Evolutionary conservation across 1,139 yeast genomes (phyloP), one percentile per base, ranked within the genome.

Genomic region (Nakaseomyces sp.): DNA sequence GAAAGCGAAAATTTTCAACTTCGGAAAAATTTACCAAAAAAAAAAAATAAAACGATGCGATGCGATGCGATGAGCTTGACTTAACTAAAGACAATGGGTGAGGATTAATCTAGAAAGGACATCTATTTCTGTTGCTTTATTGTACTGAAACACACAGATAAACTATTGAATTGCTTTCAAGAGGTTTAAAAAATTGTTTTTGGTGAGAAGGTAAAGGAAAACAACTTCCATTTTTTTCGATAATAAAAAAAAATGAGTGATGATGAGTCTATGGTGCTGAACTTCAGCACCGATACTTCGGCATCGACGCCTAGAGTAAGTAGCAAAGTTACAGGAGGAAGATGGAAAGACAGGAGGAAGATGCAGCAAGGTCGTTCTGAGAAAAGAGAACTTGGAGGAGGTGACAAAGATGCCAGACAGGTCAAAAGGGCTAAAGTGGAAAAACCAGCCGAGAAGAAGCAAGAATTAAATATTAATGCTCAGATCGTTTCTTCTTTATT

Each of bases 401-500:
- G 31, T 12, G 41, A 40, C 16, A 24, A 43, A 22, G 43, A 43
- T 8, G 13, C 15, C 28, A 15, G 15, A 28, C 44, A 40, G 22
- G 44, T 42, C 25, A 38, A 29, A 8, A 29, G 26, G 31, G 43
- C 25, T 5, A 41, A 44, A 24, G 20, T 39, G 15, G 43, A 41
- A 9, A 33, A 20, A 44, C 36, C 33, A 39, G 40, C 41, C 25
- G 37, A 47, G 40, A 49, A 51, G 37, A 37, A 43, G 37, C 42
- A 50, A 35, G 41, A 45, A 29, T 30, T 40, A 18, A 32, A 43
- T 46, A 47, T 43, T 38, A 20, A 50, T 42, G 39, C 48, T 35
- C 60, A 60, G 46, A 51, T 81, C 57, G 89, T 89, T 1, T 85
- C 96, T 0, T 88, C 96, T 1, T 69, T 89, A 43, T 89, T 89